Conservation (phyloP, 257 asterid genomes). For the Ilex asprella region DNA sequence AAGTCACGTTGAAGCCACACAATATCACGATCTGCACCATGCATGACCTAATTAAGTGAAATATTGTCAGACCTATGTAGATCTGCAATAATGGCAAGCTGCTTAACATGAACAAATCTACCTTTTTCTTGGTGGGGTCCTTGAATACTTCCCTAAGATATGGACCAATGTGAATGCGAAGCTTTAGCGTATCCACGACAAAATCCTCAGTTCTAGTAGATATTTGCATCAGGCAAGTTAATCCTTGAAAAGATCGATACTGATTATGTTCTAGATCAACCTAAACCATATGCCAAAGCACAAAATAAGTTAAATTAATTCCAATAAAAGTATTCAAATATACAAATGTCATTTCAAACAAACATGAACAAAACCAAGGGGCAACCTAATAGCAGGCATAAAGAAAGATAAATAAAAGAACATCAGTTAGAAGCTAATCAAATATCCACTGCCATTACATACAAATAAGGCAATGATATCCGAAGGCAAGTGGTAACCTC, state of each 20-base stretch:
- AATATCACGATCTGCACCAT: conserved; percentile 93
- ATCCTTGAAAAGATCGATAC: conserved; percentile 93
- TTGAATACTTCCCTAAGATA: conserved; percentile 81
- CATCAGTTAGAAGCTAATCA: no score
- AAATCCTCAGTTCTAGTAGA: conserved; percentile 95
- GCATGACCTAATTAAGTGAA: conserved; percentile 71
- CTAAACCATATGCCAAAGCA: conserved; percentile 29
- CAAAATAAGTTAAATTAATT: background rate
- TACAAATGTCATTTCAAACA: conserved; percentile 2
- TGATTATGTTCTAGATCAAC: conserved; percentile 98
- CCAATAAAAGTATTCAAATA: background rate
- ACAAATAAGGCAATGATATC: no score
- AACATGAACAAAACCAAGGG: background rate
- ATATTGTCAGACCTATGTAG: conserved; percentile 6
- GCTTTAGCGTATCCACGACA: conserved; percentile 84
- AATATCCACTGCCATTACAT: no score
- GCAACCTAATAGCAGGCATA: no score
- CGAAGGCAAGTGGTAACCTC: no score
- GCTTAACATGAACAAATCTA: conserved; percentile 18
- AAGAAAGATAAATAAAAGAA: no score
- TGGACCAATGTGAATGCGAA: conserved; percentile 89
- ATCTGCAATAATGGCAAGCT: conserved; percentile 11
- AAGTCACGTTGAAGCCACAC: conserved; percentile 95
- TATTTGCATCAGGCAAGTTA: conserved; percentile 98
- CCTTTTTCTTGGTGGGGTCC: conserved; percentile 89